Base-by-base conservation (phyloP, 1,284 basidiomycete species). In the Sphaerobolus stellatus region DNA sequence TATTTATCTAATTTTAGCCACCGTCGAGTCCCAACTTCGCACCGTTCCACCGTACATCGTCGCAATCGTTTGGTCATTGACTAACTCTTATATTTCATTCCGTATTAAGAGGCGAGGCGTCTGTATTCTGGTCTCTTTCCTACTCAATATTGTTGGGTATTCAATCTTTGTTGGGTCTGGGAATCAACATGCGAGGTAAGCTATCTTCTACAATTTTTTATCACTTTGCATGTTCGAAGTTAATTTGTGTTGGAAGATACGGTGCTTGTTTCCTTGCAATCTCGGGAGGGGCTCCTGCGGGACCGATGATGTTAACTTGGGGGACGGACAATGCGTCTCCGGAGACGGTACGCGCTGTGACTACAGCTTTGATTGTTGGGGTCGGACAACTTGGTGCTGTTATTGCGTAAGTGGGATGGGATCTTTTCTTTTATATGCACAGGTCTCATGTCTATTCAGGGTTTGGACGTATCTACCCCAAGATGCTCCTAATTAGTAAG, bases 241-340 rank as follows among this genome's bases (percentile, higher is more conserved):
- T 36, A 11, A 36, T n/a, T 11, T 11, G 33, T 11, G n/a, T 41
- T 44, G 25, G 9, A 36, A 73, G 71, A 56, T 75, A 76, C 58
- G 73, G 69, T 2, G 73, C 73, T 5, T 76, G 74, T 55, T 75
- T 75, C 61, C 58, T 76, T 16, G 66, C 64, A 7, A 57, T 75
- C 25, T 63, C 68, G 33, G 73, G 72, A 4, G 70, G 68, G 8
- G 65, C 66, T 41, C 66, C 69, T 5, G 62, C 66, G 34, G 73
- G 66, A 1, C 73, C 73, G 4, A 59, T 74, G 64, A 59, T 72
- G 38, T 60, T 75, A 18, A 66, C 71, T 7, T 75, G 74, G 74
- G 73, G 64, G 18, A 71, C 71, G 18, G 74, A 74, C 44, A 76
- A 76, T 57, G 70, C 74, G 16, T 70, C 74, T 0, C 74, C 74